Conservation (phyloP, 352 stramenopile genomes). For the Phytophthora pini region DNA sequence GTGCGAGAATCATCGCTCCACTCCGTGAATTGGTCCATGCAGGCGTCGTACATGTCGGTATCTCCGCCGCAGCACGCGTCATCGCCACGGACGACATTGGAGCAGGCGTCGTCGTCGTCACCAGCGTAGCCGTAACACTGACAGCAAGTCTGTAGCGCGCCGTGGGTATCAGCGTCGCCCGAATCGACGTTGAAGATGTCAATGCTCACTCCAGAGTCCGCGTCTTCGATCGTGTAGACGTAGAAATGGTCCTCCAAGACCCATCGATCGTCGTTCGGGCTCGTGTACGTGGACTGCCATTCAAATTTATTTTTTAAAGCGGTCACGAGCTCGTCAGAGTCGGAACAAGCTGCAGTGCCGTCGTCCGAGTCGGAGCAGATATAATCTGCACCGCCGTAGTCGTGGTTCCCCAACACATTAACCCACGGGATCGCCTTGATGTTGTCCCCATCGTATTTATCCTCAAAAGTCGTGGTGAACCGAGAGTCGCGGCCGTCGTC, state of each 20-base stretch:
- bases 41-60: slow-evolving; percentile 47
- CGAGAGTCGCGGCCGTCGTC: slow-evolving; percentile 45
- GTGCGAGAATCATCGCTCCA: slow-evolving; percentile 57
- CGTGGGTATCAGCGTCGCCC: slow-evolving; percentile 56
- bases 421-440: slow-evolving; percentile 61
- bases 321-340: slow-evolving; percentile 32
- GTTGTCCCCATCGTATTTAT: slow-evolving; percentile 43
- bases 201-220: slow-evolving; percentile 44
- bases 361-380: slow-evolving; percentile 46
- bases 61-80: slow-evolving; percentile 45
- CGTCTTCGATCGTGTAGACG: slow-evolving; percentile 48
- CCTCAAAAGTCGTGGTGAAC: slow-evolving; percentile 61
- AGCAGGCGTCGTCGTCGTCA: slow-evolving; percentile 42
- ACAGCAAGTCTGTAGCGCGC: slow-evolving; percentile 53
- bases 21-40: slow-evolving; percentile 42
- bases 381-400: slow-evolving; percentile 64
- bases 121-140: slow-evolving; percentile 62
- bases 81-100: slow-evolving; percentile 43
- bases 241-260: slow-evolving; percentile 61
- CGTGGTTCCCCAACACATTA: slow-evolving; percentile 71
- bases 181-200: slow-evolving; percentile 67
- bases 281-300: slow-evolving; percentile 53
- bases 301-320: slow-evolving; percentile 48
- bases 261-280: slow-evolving; percentile 58
- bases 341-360: slow-evolving; percentile 32